Evolutionary conservation across 2,329 filamentous ascomycete genomes (phyloP), one percentile per base, ranked within the genome.

Genomic region (Aspergillus fischeri): DNA sequence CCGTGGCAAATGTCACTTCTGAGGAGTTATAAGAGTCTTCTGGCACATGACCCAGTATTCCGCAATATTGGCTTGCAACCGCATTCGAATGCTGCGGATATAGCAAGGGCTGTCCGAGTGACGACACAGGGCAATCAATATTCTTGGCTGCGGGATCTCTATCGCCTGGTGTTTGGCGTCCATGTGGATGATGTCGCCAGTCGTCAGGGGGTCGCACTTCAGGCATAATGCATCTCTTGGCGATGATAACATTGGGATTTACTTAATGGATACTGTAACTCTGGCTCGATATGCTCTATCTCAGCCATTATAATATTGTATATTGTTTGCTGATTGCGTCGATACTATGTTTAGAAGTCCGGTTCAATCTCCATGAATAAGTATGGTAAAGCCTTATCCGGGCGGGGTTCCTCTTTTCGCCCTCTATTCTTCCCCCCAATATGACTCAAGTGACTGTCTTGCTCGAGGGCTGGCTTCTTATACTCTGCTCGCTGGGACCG

Each of bases 81-180:
- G n/a, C 67, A 69, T 20, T 74, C 72, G 29, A 67, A 70, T 54
- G 89, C 90, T 0, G 75, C 80, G n/a, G 92, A 97, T 64, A 85
- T 95, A 60, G 90, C 89, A 38, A 88, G 87, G 72, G 90, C 90
- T 51, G 88, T 96, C 6, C 80, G 83, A 53, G 88, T 87, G 79
- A 90, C 96, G 83, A 83, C 84, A 53, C 80, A 85, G 56, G 86
- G 84, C 28, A 82, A 85, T 56, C 86, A 92, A 65, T 94, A 94
- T 73, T 79, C 79, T 8, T 97, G 93, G 81, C 77, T 97, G 61
- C 81, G 86, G 51, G 92, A 96, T 66, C 79, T 97, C 14, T 97
- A 90, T 76, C 83, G 85, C 53, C 81, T 93, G 44, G 91, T 96
- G 2, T 96, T 95, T 72, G 89, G 91, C 3, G 93, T 93, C 68